Conservation (phyloP, 371 early-diverging fungal genomes). For the Rhizopus microsporus region DNA sequence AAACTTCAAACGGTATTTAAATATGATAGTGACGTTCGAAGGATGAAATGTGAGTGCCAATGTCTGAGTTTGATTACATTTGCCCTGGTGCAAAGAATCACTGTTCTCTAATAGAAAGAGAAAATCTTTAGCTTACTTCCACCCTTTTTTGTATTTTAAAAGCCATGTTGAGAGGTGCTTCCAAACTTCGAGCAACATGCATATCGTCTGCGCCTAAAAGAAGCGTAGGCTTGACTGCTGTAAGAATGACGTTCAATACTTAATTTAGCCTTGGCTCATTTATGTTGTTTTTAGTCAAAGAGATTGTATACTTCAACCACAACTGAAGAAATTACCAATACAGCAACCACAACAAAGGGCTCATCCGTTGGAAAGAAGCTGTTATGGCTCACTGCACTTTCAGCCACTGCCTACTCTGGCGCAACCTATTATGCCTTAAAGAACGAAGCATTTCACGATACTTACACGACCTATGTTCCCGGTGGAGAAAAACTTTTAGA, state of each 20-base stretch:
- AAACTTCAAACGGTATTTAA: not conserved
- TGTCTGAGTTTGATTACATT: not conserved
- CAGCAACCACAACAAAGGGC: not conserved
- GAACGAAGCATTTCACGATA: conserved; percentile 50
- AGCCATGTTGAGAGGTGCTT: conserved; percentile 27
- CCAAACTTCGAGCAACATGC: conserved; percentile 21
- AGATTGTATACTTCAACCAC: conserved; percentile 17
- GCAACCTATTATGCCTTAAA: conserved; percentile 43
- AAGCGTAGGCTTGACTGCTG: conserved; percentile 8
- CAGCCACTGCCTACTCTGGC: conserved; percentile 37
- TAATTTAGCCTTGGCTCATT: not conserved
- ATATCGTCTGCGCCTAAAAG: conserved; percentile 9
- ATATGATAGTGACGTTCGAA: not conserved
- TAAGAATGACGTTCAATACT: conserved; percentile 2
- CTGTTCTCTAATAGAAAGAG: not conserved
- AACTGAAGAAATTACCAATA: conserved; percentile 5
- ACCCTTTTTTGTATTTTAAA: not conserved
- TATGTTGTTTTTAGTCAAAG: conserved; percentile 4
- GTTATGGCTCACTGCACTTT: conserved; percentile 31
- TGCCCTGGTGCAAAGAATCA: conserved; percentile 6
- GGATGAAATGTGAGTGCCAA: not conserved
- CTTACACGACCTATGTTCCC: conserved; percentile 46
- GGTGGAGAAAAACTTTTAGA: conserved; percentile 48
- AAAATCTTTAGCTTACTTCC: not conserved
- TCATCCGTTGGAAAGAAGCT: conserved; percentile 37